These are phyloP conservation scores for Diversispora eburnea DNA, from an alignment of 192 early-diverging fungal species.

Conservation along the genomic window DNA sequence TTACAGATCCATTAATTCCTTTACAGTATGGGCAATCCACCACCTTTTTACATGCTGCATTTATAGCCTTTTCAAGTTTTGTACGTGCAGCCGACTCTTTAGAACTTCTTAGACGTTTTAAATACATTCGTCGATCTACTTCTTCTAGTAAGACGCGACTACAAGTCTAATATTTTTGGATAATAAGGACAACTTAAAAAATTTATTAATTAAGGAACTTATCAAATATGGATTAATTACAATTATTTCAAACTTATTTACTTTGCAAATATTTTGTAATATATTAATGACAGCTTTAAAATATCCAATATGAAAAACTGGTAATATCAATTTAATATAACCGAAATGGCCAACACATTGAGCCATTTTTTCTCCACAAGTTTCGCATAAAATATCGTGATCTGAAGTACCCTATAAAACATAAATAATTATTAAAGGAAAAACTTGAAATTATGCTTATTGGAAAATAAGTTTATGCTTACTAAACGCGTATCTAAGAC, in stretches of 20 bases:
- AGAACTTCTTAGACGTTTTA: constrained; percentile 67
- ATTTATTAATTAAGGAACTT: neutral
- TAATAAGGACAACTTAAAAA: too few species aligned
- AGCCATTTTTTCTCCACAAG: constrained; percentile 79
- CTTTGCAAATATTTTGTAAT: constrained; percentile 97
- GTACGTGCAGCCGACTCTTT: constrained; percentile 79
- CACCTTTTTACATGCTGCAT: constrained; percentile 84
- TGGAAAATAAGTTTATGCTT: constrained; percentile 22
- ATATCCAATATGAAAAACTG: constrained; percentile 98
- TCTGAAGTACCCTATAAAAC: constrained; percentile 70
- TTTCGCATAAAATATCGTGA: constrained; percentile 82
- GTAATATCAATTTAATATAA: constrained; percentile 84
- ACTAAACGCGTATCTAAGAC: constrained; percentile 88
- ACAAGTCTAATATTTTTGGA: constrained; percentile 58
- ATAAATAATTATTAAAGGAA: neutral
- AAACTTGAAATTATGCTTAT: neutral
- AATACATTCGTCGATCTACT: constrained; percentile 61
- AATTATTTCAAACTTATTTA: constrained; percentile 30
- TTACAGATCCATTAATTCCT: constrained; percentile 82
- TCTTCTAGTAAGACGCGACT: constrained; percentile 86
- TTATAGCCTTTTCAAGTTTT: constrained; percentile 77
- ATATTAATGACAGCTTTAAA: constrained; percentile 86
- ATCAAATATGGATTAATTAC: neutral
- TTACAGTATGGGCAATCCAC: constrained; percentile 79
- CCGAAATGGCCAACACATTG: constrained; percentile 98